Evolutionary conservation across 208 protist species (phyloP), one percentile per base, ranked within the genome.

Genomic region (Acanthamoeba sp.): DNA sequence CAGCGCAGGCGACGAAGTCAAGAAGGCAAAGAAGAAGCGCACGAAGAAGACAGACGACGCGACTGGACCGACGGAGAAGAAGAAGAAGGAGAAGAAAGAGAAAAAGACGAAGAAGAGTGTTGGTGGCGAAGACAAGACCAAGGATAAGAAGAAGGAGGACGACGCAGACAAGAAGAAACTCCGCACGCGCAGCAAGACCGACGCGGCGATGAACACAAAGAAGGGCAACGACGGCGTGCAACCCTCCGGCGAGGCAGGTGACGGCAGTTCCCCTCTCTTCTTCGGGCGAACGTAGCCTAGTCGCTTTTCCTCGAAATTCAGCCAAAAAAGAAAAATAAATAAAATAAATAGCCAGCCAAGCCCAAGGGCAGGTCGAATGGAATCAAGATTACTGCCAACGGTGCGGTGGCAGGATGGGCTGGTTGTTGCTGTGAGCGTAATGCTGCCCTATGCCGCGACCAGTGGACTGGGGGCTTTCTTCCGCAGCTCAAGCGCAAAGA

Each of bases 1-100:
- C 29, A 38, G n/a, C n/a, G 64, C 64, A 27, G n/a, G 55, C 20
- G 22, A 16, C 55, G 45, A 50, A 12, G 45, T 12, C 52, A 59
- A 59, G 52, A 59, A 59, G 52, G 52, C 0, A 3, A 27, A 59
- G 9, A 27, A 59, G 52, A 59, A 59, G 45, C 45, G 45, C 9
- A 12, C 12, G 45, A 50, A 50, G 45, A 50, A 50, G 45, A 12
- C 45, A 4, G 45, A 50, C 45, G 45, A 50, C 45, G n/a, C 59
- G n/a, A 6, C n/a, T 9, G 9, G 64, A 9, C 29, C 34, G 29
- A 38, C 34, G 9, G 59, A 66, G 64, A 71, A 78, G 42, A 45
- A 85, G 42, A 57, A 59, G 48, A 29, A 32, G 18, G 20, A 85
- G 27, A 29, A 85, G 76, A 85, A 85, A 20, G 32, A 84, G 42